These are phyloP conservation scores for Periglandula ipomoeae DNA, from an alignment of 2,329 filamentous ascomycete genomes.

Conservation along the genomic window DNA sequence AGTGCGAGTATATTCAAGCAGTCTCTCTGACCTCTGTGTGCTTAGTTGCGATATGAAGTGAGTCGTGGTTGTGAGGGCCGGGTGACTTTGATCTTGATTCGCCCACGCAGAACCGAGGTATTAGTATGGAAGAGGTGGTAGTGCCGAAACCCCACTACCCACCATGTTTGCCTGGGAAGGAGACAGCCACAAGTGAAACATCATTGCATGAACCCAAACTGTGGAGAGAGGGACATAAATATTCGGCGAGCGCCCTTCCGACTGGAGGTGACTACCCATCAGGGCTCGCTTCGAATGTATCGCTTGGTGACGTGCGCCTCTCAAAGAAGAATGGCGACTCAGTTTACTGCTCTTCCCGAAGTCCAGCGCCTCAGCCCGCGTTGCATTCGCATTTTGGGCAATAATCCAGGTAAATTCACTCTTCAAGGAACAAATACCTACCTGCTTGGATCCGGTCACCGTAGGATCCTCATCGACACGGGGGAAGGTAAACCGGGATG, in stretches of 20 bases:
- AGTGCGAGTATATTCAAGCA: not conserved
- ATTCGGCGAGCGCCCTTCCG: too few species aligned
- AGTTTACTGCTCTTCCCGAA: constrained; percentile 55
- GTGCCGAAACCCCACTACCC: not conserved
- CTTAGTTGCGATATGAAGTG: not conserved
- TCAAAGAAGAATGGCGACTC: constrained; percentile 4
- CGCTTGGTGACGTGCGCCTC: not conserved
- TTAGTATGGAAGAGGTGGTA: too few species aligned
- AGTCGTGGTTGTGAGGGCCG: not conserved
- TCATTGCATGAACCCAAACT: too few species aligned
- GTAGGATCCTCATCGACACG: constrained; percentile 79
- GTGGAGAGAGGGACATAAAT: too few species aligned
- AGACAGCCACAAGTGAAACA: too few species aligned
- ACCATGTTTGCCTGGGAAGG: not conserved
- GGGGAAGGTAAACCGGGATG: constrained; percentile 73
- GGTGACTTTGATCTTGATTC: not conserved
- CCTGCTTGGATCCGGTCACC: constrained; percentile 65
- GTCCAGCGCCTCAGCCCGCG: constrained; percentile 69
- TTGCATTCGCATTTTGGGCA: constrained; percentile 77
- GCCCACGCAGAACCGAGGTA: not conserved
- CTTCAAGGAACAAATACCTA: constrained; percentile 89
- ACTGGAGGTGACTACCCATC: too few species aligned
- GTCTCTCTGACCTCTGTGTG: not conserved
- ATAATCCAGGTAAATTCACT: constrained; percentile 78
- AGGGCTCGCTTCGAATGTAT: not conserved